Conservation (phyloP, 176 grass and related monocot species). For the Oryza meyeriana region DNA sequence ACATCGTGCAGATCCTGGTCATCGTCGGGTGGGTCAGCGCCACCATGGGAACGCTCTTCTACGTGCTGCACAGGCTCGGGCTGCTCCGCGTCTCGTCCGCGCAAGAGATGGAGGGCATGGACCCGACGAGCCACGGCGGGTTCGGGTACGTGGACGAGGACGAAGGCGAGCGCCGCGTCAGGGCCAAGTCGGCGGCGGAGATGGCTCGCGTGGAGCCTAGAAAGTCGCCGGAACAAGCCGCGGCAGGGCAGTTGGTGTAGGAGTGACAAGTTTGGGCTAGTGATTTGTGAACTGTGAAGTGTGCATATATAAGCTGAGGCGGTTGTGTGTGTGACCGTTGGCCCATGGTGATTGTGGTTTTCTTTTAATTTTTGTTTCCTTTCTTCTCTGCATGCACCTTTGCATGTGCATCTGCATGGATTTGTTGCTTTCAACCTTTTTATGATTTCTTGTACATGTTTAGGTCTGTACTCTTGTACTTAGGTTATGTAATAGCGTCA, state of each 20-base stretch:
- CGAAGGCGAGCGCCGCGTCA: background rate
- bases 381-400: background rate
- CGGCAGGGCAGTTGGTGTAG: background rate
- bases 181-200: background rate
- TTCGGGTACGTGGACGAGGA: slow-evolving; percentile 30
- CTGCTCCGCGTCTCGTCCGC: slow-evolving; percentile 25
- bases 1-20: slow-evolving; percentile 13
- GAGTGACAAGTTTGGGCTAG: too few relatives aligned
- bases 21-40: slow-evolving; percentile 31
- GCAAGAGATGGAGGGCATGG: slow-evolving; percentile 30
- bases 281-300: background rate
- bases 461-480: background rate
- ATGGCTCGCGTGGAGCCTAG: background rate
- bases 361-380: background rate
- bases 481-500: too few relatives aligned
- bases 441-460: background rate
- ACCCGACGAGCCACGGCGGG: slow-evolving; percentile 35
- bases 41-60: slow-evolving; percentile 39
- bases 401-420: background rate
- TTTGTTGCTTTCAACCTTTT: background rate
- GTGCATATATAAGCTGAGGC: background rate
- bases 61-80: slow-evolving; percentile 26
- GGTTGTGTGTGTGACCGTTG: background rate
- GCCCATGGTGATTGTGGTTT: background rate
- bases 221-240: background rate